Percentiles rank a stretch among this genome's conserved stretches.
Evolutionary conservation across 441 rosid species (phyloP).

Genomic region (Sinapis alba): DNA sequence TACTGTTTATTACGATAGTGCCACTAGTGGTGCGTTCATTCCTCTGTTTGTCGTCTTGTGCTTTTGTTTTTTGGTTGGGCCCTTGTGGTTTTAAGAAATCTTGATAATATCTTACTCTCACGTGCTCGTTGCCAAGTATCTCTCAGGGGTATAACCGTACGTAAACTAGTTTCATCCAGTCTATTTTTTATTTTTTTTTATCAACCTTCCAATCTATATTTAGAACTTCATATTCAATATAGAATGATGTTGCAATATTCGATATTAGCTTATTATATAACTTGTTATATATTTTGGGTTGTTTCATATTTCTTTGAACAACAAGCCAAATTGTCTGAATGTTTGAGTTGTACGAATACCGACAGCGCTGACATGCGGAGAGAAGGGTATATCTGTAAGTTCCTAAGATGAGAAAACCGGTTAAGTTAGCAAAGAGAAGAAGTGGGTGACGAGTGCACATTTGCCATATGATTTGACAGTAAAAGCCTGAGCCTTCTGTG

Average conservation of each 20-base stretch:
- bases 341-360: conserved; percentile 13
- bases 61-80: background rate
- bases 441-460: conserved; percentile 33
- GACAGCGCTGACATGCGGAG: conserved; percentile 19
- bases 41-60: conserved; percentile 18
- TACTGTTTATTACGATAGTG: background rate
- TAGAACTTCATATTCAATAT: background rate
- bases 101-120: conserved; percentile 21
- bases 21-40: conserved; percentile 30
- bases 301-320: background rate
- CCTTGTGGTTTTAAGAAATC: background rate
- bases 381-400: conserved; percentile 9
- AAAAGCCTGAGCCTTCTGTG: conserved; percentile 28
- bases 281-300: background rate
- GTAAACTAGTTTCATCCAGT: background rate
- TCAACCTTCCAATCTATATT: background rate
- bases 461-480: conserved; percentile 27
- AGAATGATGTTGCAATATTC: background rate
- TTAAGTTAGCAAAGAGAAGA: conserved; percentile 9
- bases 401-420: background rate
- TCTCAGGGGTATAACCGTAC: background rate
- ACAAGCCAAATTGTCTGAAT: background rate
- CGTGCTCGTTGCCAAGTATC: conserved; percentile 28
- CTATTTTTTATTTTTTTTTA: too few relatives aligned
- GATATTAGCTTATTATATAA: background rate